Percentiles rank a stretch among this genome's conserved stretches.
Conservation (phyloP, 139 green algal genomes). For the Coelastrella sp. region DNA sequence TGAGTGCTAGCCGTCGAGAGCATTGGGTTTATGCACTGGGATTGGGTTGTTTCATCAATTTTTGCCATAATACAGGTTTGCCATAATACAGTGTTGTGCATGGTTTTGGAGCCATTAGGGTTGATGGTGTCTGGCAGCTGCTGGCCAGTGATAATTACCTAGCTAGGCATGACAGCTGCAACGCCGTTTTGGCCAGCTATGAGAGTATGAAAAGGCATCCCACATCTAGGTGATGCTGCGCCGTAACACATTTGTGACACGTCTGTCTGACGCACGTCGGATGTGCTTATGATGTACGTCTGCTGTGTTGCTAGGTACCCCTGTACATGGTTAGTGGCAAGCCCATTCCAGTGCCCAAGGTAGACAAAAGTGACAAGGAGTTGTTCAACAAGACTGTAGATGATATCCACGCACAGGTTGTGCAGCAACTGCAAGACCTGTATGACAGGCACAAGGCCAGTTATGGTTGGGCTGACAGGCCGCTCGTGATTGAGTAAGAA, state of each 20-base stretch:
- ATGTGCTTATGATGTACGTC: background rate
- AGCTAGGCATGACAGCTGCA: too few relatives aligned
- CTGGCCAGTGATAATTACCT: too few relatives aligned
- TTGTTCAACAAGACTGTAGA: conserved; percentile 49
- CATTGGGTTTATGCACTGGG: too few relatives aligned
- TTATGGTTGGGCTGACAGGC: conserved; percentile 49
- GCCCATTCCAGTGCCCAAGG: conserved; percentile 39
- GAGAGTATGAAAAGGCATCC: too few relatives aligned
- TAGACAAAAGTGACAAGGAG: conserved; percentile 29
- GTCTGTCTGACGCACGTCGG: background rate
- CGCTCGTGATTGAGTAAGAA: conserved; percentile 39
- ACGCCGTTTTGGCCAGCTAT: too few relatives aligned
- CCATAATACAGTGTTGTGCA: too few relatives aligned
- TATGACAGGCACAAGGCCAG: conserved; percentile 48
- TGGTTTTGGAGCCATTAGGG: too few relatives aligned
- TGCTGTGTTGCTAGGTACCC: background rate
- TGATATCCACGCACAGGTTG: conserved; percentile 46
- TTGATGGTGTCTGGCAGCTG: too few relatives aligned
- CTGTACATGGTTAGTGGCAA: conserved; percentile 44
- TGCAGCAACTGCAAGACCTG: conserved; percentile 48
- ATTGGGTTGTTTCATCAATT: too few relatives aligned
- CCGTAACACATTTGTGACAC: background rate
- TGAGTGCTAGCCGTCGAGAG: too few relatives aligned
- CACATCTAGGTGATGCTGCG: too few relatives aligned
- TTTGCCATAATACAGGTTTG: too few relatives aligned